Evolutionary conservation across 441 rosid genomes (phyloP), one percentile per base, ranked within the genome.

Genomic region (Eruca vesicaria): DNA sequence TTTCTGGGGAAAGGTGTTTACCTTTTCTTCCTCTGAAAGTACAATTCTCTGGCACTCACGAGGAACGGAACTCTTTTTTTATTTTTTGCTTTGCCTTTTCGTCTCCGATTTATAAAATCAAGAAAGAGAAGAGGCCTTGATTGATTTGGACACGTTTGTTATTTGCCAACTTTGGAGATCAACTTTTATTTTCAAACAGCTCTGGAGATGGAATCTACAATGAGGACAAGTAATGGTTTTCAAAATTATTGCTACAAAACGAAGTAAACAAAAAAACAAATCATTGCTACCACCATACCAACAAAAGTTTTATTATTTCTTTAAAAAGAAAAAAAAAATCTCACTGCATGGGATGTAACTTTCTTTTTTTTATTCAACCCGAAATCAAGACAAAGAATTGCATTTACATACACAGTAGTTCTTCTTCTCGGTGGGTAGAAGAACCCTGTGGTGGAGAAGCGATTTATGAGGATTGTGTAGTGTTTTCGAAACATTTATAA

Each of bases 161-260:
- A n/a, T n/a, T n/a, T n/a, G n/a, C n/a, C n/a, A n/a, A n/a, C n/a
- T n/a, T n/a, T n/a, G n/a, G n/a, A n/a, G 65, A 53, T 69, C 14
- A 2, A 61, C 4, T 63, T 63, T 63, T 18, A 16, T 66, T 55
- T 59, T 16, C 43, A n/a, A n/a, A n/a, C n/a, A n/a, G n/a, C n/a
- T n/a, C 71, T 66, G 61, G 53, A n/a, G 5, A 61, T 73, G 71
- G 71, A 78, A 73, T 69, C 75, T 73, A 68, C 74, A 41, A 45
- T 62, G 50, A 68, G 8, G 71, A 73, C 78, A 78, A 26, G 28
- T 7, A 29, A 11, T 23, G 45, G 28, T 59, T 71, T 50, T 69
- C 12, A 58, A 58, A 63, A 52, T 52, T 33, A 50, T 72, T 63
- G 61, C 23, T 50, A 7, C 52, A 53, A 58, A 21, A 66, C 33